phyloP scores from a whole-genome alignment of 1,284 basidiomycete species.

The Papiliotrema flavescens region DNA sequence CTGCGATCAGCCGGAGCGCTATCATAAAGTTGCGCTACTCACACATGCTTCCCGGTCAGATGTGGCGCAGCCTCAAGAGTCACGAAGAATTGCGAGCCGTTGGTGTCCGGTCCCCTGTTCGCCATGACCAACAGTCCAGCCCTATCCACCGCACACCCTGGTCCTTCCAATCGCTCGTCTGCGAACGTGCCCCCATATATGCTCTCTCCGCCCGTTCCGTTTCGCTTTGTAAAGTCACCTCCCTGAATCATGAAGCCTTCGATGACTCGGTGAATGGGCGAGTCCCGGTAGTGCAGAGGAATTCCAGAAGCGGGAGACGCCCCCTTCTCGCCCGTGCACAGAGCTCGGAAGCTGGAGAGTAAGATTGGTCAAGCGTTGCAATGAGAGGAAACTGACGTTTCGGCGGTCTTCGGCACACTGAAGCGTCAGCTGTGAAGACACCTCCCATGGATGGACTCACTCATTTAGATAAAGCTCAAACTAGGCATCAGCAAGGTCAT shows the following conservation, averaged over 20 bases:
- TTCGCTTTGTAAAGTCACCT: slow-evolving; percentile 58
- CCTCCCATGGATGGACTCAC: slow-evolving; percentile 15
- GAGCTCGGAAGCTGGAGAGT: slow-evolving; percentile 67
- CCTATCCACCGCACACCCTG: slow-evolving; percentile 43
- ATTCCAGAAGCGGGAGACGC: slow-evolving; percentile 60
- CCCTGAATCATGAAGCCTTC: slow-evolving; percentile 84
- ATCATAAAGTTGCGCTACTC: slow-evolving; percentile 12
- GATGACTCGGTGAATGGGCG: slow-evolving; percentile 74
- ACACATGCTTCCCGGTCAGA: slow-evolving; percentile 53
- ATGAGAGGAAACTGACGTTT: slow-evolving; percentile 61
- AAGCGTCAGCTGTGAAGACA: slow-evolving; percentile 2
- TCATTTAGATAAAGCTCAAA: slow-evolving; percentile 71
- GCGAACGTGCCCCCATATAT: slow-evolving; percentile 47
- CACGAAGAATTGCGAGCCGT: slow-evolving; percentile 55
- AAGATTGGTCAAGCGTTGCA: not conserved
- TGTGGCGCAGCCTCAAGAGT: slow-evolving; percentile 46
- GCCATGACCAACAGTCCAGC: slow-evolving; percentile 58
- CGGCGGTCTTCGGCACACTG: slow-evolving; percentile 72
- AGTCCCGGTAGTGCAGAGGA: slow-evolving; percentile 77
- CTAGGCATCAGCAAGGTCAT: slow-evolving; percentile 38
- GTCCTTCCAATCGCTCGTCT: slow-evolving; percentile 45
- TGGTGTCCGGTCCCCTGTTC: slow-evolving; percentile 59
- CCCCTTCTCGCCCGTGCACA: slow-evolving; percentile 85
- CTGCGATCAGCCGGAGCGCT: slow-evolving; percentile 11
- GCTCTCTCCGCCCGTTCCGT: slow-evolving; percentile 54